Conservation (phyloP, 331 rosid genomes). For the Pyracantha coccinea region DNA sequence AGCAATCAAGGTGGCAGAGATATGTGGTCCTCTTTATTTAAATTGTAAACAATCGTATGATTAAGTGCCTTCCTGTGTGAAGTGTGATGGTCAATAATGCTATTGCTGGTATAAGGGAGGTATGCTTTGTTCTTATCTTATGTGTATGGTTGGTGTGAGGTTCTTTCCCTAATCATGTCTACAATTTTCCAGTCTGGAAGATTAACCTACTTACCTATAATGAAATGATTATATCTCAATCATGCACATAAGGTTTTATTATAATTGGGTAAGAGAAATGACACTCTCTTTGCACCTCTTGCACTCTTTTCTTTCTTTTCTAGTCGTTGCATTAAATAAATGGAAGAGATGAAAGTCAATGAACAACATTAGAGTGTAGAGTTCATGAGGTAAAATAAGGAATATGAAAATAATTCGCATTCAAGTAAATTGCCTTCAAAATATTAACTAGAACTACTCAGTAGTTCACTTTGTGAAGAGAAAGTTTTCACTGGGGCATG, state of each 20-base stretch:
- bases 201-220: slow-evolving; percentile 6
- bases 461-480: too few relatives aligned
- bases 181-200: slow-evolving; percentile 27
- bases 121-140: slow-evolving; percentile 27
- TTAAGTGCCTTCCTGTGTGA: slow-evolving; percentile 14
- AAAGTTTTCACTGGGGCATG: too few relatives aligned
- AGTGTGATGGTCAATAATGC: slow-evolving; percentile 22
- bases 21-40: slow-evolving; percentile 8
- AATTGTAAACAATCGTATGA: slow-evolving; percentile 20
- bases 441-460: too few relatives aligned
- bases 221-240: background rate
- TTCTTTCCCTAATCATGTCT: slow-evolving; percentile 13
- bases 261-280: background rate
- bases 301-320: background rate
- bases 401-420: too few relatives aligned
- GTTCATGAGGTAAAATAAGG: too few relatives aligned
- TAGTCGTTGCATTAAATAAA: background rate
- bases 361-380: too few relatives aligned
- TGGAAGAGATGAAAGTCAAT: background rate
- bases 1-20: background rate
- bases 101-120: slow-evolving; percentile 41
- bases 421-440: too few relatives aligned
- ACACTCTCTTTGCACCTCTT: background rate
- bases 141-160: slow-evolving; percentile 41
- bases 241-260: background rate